Conservation (phyloP, 225 moss, liverwort and hornwort genomes). For the Thuidium tamariscinum region DNA sequence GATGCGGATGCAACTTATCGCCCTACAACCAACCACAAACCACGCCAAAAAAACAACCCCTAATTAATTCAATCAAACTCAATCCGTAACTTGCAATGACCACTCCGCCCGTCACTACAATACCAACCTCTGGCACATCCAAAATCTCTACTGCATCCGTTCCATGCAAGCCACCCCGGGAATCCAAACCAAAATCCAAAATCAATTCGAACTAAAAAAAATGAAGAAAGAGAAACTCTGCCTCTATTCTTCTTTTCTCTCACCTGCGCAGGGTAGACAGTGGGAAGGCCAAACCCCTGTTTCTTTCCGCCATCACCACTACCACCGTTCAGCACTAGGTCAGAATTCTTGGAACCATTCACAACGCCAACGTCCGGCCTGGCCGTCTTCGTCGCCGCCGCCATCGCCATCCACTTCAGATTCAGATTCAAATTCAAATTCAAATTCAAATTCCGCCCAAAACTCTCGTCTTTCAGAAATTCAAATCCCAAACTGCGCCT, state of each 20-base stretch:
- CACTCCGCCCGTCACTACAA: not conserved
- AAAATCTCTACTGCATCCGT: not conserved
- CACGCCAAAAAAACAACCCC: not conserved
- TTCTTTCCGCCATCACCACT: not conserved
- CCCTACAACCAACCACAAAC: conserved; percentile 5
- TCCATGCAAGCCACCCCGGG: not conserved
- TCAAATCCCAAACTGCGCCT: not conserved
- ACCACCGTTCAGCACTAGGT: not conserved
- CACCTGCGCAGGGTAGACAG: conserved; percentile 3
- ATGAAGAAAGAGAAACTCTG: too few species aligned
- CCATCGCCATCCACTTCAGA: not conserved
- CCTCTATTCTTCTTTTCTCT: not conserved
- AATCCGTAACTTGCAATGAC: not conserved
- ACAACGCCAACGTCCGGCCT: not conserved
- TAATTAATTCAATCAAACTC: not conserved
- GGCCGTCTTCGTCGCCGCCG: not conserved
- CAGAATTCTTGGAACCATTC: not conserved
- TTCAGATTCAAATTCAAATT: not conserved
- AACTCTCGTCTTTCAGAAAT: too few species aligned
- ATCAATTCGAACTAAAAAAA: not conserved
- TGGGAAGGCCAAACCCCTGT: not conserved
- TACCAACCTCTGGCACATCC: not conserved
- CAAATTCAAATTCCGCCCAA: not conserved
- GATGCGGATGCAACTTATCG: conserved; percentile 34
- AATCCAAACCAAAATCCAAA: not conserved